Evolutionary conservation across 306 rosid species (phyloP), one percentile per base, ranked within the genome.

Genomic region (Begonia loranthoides): DNA sequence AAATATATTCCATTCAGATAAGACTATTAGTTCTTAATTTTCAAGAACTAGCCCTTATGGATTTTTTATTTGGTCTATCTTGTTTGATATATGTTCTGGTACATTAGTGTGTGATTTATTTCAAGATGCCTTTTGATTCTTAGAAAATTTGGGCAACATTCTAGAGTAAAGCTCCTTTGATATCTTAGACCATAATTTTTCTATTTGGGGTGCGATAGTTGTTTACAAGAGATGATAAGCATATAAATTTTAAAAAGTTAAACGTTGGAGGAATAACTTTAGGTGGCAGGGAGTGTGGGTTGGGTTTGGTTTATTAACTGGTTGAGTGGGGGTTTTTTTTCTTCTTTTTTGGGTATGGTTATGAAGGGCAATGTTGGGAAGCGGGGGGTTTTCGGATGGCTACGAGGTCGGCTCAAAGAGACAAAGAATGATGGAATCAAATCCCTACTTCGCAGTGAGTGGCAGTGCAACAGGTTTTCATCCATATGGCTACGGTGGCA

Each of bases 391-490:
- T 70, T 84, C 89, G 69, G 97, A 88, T 87, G 93, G 87, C 87
- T 88, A 84, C 95, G 95, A 84, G 94, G 95, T 88, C 76, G 97
- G 97, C 97, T 88, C 95, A 84, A 88, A 88, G 94, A 84, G 97
- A 83, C 95, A 83, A 84, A 81, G 97, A 88, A 88, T 88, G 97
- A 88, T 88, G 97, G 97, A 88, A 78, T 79, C 94, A 65, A 80
- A 83, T 88, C 95, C 95, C 76, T 88, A 88, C 97, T 88, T 88
- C 87, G 95, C 97, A 88, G 97, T 88, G 82, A 82, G 89, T 79
- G 79, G 88, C 70, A 61, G 83, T 57, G 2, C 87, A 65, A 70
- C 82, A 62, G 82, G 73, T 60, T 84, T 57, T 65, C 81, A 65
- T 61, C 80, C 84, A 36, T 78, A 68, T 5, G 55, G 69, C 57